A percentile compares a stretch with the other conserved stretches of the same genome.
phyloP scores from a whole-genome alignment of 148 eudicot species.

The Chenopodium berlandieri region DNA sequence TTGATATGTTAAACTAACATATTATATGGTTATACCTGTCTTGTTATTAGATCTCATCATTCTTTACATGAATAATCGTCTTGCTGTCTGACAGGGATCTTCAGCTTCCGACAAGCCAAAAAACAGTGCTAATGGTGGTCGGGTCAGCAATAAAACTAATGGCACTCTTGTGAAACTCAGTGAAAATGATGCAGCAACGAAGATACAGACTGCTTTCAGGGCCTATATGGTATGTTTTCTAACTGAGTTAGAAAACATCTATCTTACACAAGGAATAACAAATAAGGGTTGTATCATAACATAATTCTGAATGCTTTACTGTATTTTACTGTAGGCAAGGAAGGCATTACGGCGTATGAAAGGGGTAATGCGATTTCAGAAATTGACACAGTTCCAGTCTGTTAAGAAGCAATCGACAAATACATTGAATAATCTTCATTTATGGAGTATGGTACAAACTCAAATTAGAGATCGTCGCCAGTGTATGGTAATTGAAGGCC shows the following conservation, averaged over 20 bases:
- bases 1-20: not conserved
- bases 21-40: not conserved
- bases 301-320: not conserved
- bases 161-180: constrained; percentile 23
- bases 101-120: constrained; percentile 33
- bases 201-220: constrained; percentile 77
- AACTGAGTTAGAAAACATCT: not conserved
- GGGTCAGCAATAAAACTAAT: constrained; percentile 25
- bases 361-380: constrained; percentile 59
- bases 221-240: constrained; percentile 50
- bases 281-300: not conserved
- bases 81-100: constrained; percentile 35
- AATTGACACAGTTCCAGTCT: constrained; percentile 44
- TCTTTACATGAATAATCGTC: not conserved
- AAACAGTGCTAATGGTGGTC: constrained; percentile 32
- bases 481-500: constrained; percentile 73
- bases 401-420: constrained; percentile 59
- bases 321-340: constrained; percentile 57
- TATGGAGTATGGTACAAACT: constrained; percentile 75
- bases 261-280: not conserved
- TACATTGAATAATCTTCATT: constrained; percentile 65
- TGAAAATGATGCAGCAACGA: constrained; percentile 70
- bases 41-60: not conserved
- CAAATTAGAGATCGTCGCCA: constrained; percentile 71
- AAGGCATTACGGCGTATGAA: constrained; percentile 51